These are phyloP conservation scores for Suhomyces sp. DNA, from an alignment of 805 yeast genomes.

Conservation along the genomic window DNA sequence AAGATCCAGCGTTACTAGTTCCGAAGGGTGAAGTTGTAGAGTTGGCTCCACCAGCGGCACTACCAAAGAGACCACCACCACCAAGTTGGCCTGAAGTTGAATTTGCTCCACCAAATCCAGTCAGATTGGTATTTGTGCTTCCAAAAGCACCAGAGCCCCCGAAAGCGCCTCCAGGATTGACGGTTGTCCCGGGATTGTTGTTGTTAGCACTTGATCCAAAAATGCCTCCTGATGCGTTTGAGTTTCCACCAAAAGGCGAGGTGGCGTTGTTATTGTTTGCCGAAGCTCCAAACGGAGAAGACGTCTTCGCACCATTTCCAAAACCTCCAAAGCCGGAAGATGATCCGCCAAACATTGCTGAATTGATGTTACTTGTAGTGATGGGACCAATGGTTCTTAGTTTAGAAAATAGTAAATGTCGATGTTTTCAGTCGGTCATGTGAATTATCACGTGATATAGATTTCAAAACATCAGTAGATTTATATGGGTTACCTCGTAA, in stretches of 20 bases:
- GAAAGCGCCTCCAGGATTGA: constrained; percentile 12
- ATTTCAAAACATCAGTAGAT: too few relatives aligned
- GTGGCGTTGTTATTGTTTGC: constrained; percentile 16
- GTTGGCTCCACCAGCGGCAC: constrained; percentile 9
- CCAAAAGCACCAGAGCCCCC: constrained; percentile 17
- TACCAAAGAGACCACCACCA: constrained; percentile 17
- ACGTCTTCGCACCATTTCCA: constrained; percentile 20
- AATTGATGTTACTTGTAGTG: constrained; percentile 2
- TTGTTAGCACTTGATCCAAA: constrained; percentile 12
- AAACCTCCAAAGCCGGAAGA: constrained; percentile 54
- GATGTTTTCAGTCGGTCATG: too few relatives aligned
- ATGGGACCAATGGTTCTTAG: too few relatives aligned
- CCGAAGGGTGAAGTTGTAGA: constrained; percentile 8
- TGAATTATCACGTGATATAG: neutral
- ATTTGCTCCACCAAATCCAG: constrained; percentile 31
- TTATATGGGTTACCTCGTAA: too few relatives aligned
- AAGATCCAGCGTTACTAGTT: constrained; percentile 2
- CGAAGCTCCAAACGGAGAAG: constrained; percentile 38
- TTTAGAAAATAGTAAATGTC: too few relatives aligned
- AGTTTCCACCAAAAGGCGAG: constrained; percentile 17
- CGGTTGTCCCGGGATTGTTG: constrained; percentile 13
- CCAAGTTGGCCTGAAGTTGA: constrained; percentile 17
- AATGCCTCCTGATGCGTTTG: constrained; percentile 6
- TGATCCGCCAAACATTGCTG: constrained; percentile 47
- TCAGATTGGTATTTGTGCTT: constrained; percentile 15